phyloP scores from a whole-genome alignment of 768 basidiomycete genomes.

The Mrakia blollopis region DNA sequence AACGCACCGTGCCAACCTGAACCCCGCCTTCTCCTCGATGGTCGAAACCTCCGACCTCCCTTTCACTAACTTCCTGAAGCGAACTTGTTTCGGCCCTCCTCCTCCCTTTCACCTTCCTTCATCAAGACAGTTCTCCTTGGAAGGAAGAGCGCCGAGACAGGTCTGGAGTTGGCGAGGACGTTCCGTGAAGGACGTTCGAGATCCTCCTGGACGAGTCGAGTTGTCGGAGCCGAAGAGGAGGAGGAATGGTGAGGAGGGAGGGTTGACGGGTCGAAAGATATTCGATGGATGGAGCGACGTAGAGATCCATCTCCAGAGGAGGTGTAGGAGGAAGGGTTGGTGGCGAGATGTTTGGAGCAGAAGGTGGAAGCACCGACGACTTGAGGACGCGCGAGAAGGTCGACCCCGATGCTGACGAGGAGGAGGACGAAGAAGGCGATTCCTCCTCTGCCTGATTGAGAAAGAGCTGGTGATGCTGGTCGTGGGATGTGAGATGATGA shows the following conservation, averaged over 20 bases:
- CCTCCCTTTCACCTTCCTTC: too few species aligned
- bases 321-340: neutral
- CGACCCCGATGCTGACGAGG: neutral
- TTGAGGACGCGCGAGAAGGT: neutral
- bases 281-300: conserved; percentile 19
- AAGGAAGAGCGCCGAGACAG: conserved; percentile 15
- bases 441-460: neutral
- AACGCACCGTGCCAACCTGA: too few species aligned
- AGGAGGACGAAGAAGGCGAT: conserved; percentile 15
- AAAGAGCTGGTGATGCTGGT: neutral
- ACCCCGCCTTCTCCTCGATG: too few species aligned
- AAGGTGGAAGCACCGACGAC: neutral
- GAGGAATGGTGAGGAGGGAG: conserved; percentile 6
- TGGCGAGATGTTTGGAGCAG: neutral
- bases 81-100: too few species aligned
- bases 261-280: conserved; percentile 15
- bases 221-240: too few species aligned
- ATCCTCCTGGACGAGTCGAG: neutral
- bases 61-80: too few species aligned
- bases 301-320: neutral
- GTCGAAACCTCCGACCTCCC: too few species aligned
- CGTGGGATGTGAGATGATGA: conserved; percentile 15
- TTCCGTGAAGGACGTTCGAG: conserved; percentile 7
- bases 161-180: conserved; percentile 14
- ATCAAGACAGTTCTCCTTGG: too few species aligned